Base-by-base conservation (phyloP, 495 filamentous ascomycete genomes). In the Penicillium daleae region DNA sequence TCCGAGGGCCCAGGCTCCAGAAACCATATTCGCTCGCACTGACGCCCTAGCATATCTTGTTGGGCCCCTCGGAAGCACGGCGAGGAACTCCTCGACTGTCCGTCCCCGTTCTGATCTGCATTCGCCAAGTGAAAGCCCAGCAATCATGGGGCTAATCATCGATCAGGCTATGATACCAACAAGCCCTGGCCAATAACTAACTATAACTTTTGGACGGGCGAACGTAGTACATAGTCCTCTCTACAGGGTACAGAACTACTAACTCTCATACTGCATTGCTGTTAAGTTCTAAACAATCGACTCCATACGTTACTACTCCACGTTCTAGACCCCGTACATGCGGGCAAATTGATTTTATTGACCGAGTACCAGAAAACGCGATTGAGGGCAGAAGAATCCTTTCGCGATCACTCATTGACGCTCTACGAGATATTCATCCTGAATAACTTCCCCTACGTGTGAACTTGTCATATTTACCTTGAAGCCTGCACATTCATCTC, bases 51-150 rank as follows among this genome's bases (percentile, higher is more conserved):
- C 3, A 3, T 17, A 4, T 0, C 12, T 39, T 31, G 29, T 4
- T 17, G 35, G 12, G 35, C 13, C 35, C 35, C 35, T 39, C 7
- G 26, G 33, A 13, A 24, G 9, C 3, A 5, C 7, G 37, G 42
- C 19, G 31, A 42, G 60, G 52, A 56, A 19, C 19, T 50, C 37
- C 27, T 17, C 21, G 55, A 31, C 17, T 21, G 39, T 56, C 52
- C 52, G 56, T 52, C 32, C 26, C 29, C 53, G 59, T 55, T 44
- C 32, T 57, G 60, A 57, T 62, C 60, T 51, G 22, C 53, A 17
- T 24, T 42, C 29, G 50, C 49, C 24, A 56, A 50, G 48, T 19
- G 33, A 56, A 49, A 37, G 52, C 46, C 29, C 35, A 42, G 35
- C 13, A 39, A 27, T 13, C 6, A 42, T n/a, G 39, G 17, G 17